Evolutionary conservation across 768 basidiomycete species (phyloP).

Genomic region (Cyclocybe cylindracea): DNA sequence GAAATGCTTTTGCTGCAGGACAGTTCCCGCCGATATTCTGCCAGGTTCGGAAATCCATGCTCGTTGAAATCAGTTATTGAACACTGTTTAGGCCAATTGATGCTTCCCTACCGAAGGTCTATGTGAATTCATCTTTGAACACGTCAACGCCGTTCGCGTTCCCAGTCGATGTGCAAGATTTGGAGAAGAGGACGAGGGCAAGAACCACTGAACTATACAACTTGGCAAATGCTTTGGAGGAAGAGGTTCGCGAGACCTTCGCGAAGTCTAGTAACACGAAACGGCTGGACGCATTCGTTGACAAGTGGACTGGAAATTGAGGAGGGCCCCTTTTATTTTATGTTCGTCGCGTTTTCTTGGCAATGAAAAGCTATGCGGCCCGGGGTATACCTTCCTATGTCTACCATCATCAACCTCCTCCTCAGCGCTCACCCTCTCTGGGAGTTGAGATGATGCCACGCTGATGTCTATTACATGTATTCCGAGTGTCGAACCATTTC

Average conservation of each 20-base stretch:
- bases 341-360: no score
- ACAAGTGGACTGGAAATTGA: slow-evolving; percentile 6
- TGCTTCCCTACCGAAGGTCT: slow-evolving; percentile 11
- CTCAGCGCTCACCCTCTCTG: no score
- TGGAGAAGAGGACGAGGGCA: slow-evolving; percentile 9
- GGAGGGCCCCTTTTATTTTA: no score
- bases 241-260: slow-evolving; percentile 10
- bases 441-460: no score
- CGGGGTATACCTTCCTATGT: no score
- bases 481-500: no score
- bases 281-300: slow-evolving; percentile 14
- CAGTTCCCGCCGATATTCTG: slow-evolving; percentile 6
- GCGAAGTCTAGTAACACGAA: slow-evolving; percentile 10
- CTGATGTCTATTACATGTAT: no score
- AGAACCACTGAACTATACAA: slow-evolving; percentile 15
- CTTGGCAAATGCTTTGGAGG: slow-evolving; percentile 14
- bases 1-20: slow-evolving; percentile 15
- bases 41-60: slow-evolving; percentile 4
- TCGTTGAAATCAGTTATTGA: not conserved
- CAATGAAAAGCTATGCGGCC: no score
- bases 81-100: slow-evolving; percentile 15
- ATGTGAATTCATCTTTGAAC: slow-evolving; percentile 17
- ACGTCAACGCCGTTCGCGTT: slow-evolving; percentile 20
- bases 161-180: slow-evolving; percentile 5
- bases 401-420: no score